phyloP scores from a whole-genome alignment of 2,329 filamentous ascomycete species.

The Colletotrichum camelliae region DNA sequence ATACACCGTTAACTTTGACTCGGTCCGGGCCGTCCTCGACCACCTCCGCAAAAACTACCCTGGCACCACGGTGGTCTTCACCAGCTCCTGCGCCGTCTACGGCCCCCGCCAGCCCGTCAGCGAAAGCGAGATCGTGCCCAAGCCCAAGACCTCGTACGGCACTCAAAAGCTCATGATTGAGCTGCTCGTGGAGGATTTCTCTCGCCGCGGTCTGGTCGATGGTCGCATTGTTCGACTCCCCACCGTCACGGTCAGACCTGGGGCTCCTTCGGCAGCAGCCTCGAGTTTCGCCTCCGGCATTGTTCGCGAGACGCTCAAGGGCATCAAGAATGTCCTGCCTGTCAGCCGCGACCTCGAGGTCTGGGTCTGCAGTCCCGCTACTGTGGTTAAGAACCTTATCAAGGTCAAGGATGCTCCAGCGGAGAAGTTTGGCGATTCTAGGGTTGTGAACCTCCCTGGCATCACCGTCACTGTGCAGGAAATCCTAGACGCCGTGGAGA shows the following conservation, averaged over 20 bases:
- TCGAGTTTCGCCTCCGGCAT: constrained; percentile 67
- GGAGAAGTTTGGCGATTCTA: constrained; percentile 41
- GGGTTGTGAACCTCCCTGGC: constrained; percentile 58
- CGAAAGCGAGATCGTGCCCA: constrained; percentile 48
- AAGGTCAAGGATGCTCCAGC: constrained; percentile 45
- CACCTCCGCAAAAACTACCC: constrained; percentile 49
- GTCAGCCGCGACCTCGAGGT: constrained; percentile 47
- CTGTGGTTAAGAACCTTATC: constrained; percentile 49
- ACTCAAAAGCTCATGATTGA: constrained; percentile 68
- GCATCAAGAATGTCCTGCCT: constrained; percentile 47
- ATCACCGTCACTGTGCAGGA: constrained; percentile 57
- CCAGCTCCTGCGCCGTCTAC: constrained; percentile 66
- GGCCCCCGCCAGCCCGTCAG: constrained; percentile 47
- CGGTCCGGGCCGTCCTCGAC: constrained; percentile 59
- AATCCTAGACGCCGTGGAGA: constrained; percentile 55
- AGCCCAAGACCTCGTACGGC: constrained; percentile 64
- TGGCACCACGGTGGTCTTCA: constrained; percentile 61
- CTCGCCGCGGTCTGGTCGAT: constrained; percentile 59
- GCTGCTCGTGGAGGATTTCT: constrained; percentile 57
- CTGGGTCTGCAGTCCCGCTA: constrained; percentile 55
- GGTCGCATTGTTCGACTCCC: constrained; percentile 64
- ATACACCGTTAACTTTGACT: constrained; percentile 63
- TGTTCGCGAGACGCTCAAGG: constrained; percentile 63
- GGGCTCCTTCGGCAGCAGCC: constrained; percentile 64
- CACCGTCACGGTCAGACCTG: constrained; percentile 65